Conservation (phyloP, 2,329 filamentous ascomycete genomes). For the Zopfia rhizophila region DNA sequence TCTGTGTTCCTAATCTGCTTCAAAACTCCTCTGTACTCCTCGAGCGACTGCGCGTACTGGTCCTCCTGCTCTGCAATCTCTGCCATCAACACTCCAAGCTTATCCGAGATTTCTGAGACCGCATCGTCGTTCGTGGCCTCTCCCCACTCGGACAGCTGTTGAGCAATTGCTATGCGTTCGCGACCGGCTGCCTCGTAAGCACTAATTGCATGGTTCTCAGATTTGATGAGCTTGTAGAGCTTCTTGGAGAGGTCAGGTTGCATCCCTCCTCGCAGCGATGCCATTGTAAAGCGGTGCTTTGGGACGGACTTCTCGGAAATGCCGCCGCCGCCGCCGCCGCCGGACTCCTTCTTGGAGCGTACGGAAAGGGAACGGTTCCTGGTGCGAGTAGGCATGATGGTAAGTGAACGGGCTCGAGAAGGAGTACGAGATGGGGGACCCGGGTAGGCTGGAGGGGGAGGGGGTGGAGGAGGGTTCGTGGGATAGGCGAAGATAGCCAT, state of each 20-base stretch:
- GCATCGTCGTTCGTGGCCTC: conserved; percentile 89
- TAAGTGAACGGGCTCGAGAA: conserved; percentile 44
- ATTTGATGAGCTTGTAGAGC: conserved; percentile 93
- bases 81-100: conserved; percentile 89
- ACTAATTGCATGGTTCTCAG: conserved; percentile 86
- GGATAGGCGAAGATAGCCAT: conserved; percentile 40
- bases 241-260: conserved; percentile 91
- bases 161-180: conserved; percentile 85
- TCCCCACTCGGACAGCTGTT: conserved; percentile 95
- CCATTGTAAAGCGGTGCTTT: conserved; percentile 83
- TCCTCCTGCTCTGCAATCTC: conserved; percentile 97
- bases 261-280: conserved; percentile 82
- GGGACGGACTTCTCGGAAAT: conserved; percentile 53
- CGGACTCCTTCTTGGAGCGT: conserved; percentile 69
- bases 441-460: conserved; percentile 38
- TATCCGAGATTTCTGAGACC: conserved; percentile 91
- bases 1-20: conserved; percentile 97
- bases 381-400: conserved; percentile 31
- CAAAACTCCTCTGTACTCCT: conserved; percentile 82
- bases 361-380: conserved; percentile 81
- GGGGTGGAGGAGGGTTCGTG: conserved; percentile 30
- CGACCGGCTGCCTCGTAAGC: conserved; percentile 86
- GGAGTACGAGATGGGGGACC: conserved; percentile 32
- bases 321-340: conserved; percentile 54
- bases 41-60: conserved; percentile 82